Percentiles rank a stretch among this genome's conserved stretches.
These are phyloP conservation scores for Barnettozyma sucrosica DNA, from an alignment of 805 yeast genomes.

Conservation along the genomic window DNA sequence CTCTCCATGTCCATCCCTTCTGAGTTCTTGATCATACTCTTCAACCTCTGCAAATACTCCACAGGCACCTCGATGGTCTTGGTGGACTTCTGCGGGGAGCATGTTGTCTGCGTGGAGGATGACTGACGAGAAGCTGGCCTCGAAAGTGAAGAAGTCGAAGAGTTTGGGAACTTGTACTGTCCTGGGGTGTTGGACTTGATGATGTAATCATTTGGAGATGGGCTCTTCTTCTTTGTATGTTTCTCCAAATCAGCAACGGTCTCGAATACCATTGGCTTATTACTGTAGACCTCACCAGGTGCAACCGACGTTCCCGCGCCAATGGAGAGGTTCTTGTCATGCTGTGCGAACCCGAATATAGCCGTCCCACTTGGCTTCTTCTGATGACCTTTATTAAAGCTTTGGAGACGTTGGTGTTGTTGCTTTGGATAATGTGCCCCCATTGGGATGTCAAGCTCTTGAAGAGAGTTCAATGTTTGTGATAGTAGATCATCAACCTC, in stretches of 20 bases:
- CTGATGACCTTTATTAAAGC: conserved; percentile 34
- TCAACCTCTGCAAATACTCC: conserved; percentile 23
- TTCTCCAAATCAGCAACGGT: conserved; percentile 15
- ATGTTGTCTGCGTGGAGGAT: conserved; percentile 10
- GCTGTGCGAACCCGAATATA: conserved; percentile 67
- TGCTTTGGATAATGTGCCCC: conserved; percentile 17
- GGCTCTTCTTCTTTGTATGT: background rate
- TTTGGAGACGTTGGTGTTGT: background rate
- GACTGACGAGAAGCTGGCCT: conserved; percentile 1
- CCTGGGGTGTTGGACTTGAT: conserved; percentile 42
- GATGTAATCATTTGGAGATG: conserved; percentile 31
- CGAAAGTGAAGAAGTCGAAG: conserved; percentile 19
- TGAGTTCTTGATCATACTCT: conserved; percentile 19
- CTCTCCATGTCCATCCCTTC: conserved; percentile 20
- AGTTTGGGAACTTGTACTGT: conserved; percentile 53
- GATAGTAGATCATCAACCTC: conserved; percentile 45
- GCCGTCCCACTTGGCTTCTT: conserved; percentile 75
- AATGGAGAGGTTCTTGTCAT: conserved; percentile 56
- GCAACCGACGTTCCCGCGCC: conserved; percentile 39
- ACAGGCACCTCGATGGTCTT: conserved; percentile 25
- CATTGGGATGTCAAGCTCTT: conserved; percentile 59
- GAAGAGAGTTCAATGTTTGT: conserved; percentile 48
- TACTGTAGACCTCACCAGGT: conserved; percentile 18
- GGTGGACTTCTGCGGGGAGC: conserved; percentile 1
- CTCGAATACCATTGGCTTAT: conserved; percentile 17